phyloP scores from a whole-genome alignment of 495 filamentous ascomycete species.

The Talaromyces thailandensis region DNA sequence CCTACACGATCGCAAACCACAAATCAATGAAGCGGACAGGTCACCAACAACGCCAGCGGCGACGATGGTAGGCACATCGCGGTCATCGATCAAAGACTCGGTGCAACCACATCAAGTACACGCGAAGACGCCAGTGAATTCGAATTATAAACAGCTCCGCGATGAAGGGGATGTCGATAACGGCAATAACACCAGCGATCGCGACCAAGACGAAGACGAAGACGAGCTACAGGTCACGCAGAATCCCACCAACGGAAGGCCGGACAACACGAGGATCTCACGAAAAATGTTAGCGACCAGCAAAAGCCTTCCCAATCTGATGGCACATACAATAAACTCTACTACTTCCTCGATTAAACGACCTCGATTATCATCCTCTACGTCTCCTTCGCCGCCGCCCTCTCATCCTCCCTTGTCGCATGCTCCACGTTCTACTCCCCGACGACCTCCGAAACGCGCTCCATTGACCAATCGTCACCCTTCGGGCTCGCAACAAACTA shows the following conservation, averaged over 20 bases:
- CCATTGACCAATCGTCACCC: slow-evolving; percentile 4
- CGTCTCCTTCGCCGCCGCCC: slow-evolving; percentile 3
- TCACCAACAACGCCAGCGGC: slow-evolving; percentile 7
- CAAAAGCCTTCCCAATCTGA: slow-evolving; percentile 2
- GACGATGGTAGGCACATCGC: slow-evolving; percentile 29
- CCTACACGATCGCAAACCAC: neutral
- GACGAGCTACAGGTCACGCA: neutral
- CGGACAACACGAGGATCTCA: neutral
- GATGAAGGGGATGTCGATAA: neutral
- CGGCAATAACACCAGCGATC: slow-evolving; percentile 14
- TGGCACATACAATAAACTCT: slow-evolving; percentile 6
- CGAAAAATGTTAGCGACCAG: neutral
- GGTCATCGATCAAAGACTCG: slow-evolving; percentile 27
- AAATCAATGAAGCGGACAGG: neutral
- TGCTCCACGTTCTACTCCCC: neutral
- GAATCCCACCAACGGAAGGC: neutral
- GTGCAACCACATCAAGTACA: slow-evolving; percentile 11
- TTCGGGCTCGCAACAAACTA: slow-evolving; percentile 7
- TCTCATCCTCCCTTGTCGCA: neutral
- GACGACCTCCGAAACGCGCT: neutral
- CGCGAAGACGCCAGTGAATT: neutral
- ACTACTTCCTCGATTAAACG: slow-evolving; percentile 13
- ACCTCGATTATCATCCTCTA: slow-evolving; percentile 7
- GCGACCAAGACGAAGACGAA: slow-evolving; percentile 9
- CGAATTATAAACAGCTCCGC: neutral